Base-by-base conservation (phyloP, 2,329 filamentous ascomycete species). In the Ophiostoma triangulosporum region DNA sequence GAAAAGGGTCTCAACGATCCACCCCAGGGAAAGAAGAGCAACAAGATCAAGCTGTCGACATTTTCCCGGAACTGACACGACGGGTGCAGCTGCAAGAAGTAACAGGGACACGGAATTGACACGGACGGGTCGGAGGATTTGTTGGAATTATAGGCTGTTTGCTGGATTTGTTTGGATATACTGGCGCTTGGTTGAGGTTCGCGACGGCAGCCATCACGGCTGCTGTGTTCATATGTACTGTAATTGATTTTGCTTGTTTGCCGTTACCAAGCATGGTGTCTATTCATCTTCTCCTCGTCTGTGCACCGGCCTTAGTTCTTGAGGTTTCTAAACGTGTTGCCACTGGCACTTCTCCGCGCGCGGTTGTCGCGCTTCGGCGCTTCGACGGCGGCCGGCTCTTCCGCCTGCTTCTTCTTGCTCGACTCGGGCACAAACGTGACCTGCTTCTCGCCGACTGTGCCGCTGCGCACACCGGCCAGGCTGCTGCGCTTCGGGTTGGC, bases 291-390 rank as follows among this genome's bases (percentile, higher is more conserved):
- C n/a, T 24, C 36, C 17, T 22, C 15, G n/a, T 15, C 22, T 24
- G 7, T 6, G 15, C 8, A 26, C 20, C 33, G 29, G n/a, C 32
- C 24, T 49, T 58, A 58, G 29, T 57, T 51, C 53, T 57, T 59
- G 72, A 87, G 74, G 63, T 73, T 76, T 65, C 84, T 77, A 66
- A 89, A 86, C 38, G 81, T 81, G 68, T 91, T 90, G 51, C 76
- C 77, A 67, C 84, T 88, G 50, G 86, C 86, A 66, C 84, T 89
- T 62, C 86, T 73, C 62, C 86, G 78, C 54, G 65, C 52, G 22
- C 52, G 64, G 53, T 70, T 70, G 29, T 64, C 64, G 35, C 62
- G 62, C 59, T 66, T 69, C 43, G 64, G 63, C 29, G 26, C 43
- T 15, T 46, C 26, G 22, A 35, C 24, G 26, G 66, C 61, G 35